Conservation (phyloP, 345 rosid genomes). For the Carallia brachiata region DNA sequence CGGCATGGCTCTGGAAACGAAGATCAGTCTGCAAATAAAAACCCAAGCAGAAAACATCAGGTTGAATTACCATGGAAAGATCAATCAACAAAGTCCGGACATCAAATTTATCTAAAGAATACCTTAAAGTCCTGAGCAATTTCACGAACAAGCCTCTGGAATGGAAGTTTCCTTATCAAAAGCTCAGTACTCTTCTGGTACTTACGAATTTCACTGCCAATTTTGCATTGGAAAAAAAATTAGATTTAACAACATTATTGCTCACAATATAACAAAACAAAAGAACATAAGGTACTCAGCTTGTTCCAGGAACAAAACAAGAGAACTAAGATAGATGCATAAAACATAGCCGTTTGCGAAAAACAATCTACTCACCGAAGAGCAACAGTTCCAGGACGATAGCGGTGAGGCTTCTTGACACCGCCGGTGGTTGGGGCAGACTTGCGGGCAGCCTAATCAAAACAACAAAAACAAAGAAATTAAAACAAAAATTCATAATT, state of each 20-base stretch:
- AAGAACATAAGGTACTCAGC: neutral
- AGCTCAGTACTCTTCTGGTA: conserved; percentile 23
- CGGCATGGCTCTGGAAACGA: conserved; percentile 26
- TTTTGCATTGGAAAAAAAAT: neutral
- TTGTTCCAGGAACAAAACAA: neutral
- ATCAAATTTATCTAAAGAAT: neutral
- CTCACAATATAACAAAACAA: neutral
- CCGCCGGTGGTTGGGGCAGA: conserved; percentile 26
- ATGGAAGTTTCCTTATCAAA: conserved; percentile 17
- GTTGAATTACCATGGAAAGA: neutral
- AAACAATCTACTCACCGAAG: conserved; percentile 10
- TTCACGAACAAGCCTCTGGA: conserved; percentile 27
- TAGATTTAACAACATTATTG: neutral
- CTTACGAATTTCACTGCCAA: conserved; percentile 19
- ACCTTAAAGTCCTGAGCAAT: conserved; percentile 26
- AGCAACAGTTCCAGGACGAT: conserved; percentile 27
- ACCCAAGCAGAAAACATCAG: neutral
- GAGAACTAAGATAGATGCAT: neutral
- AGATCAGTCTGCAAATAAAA: conserved; percentile 15
- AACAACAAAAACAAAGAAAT: too few relatives aligned
- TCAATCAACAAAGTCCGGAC: neutral
- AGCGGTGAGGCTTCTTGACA: conserved; percentile 21
- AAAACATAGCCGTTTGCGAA: neutral
- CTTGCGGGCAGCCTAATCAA: conserved; percentile 20
- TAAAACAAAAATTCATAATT: too few relatives aligned